Conservation (phyloP, 2,329 filamentous ascomycete species). For the Clonostachys solani region DNA sequence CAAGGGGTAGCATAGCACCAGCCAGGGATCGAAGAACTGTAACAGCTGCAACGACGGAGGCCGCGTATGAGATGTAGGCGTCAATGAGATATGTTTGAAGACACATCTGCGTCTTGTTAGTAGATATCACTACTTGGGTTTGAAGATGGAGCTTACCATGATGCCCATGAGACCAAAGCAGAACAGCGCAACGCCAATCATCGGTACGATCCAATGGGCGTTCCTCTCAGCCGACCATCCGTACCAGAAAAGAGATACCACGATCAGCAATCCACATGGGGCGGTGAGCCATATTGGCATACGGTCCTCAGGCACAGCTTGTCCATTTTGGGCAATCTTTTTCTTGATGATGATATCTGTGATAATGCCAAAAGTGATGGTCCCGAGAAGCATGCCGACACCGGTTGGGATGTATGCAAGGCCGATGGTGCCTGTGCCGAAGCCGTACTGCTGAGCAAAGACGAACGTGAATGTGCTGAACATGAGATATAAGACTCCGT, state of each 20-base stretch:
- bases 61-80: slow-evolving; percentile 25
- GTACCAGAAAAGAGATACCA: slow-evolving; percentile 6
- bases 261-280: slow-evolving; percentile 1
- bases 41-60: slow-evolving; percentile 47
- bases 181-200: slow-evolving; percentile 34
- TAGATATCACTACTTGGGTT: neutral
- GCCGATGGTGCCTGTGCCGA: slow-evolving; percentile 14
- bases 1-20: slow-evolving; percentile 9
- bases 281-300: neutral
- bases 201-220: slow-evolving; percentile 44
- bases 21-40: slow-evolving; percentile 43
- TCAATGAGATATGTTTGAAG: slow-evolving; percentile 56
- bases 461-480: slow-evolving; percentile 51
- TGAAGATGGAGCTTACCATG: slow-evolving; percentile 6
- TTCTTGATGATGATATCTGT: slow-evolving; percentile 1
- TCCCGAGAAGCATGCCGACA: slow-evolving; percentile 5
- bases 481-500: slow-evolving; percentile 49
- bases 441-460: slow-evolving; percentile 35
- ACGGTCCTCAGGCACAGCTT: neutral
- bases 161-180: slow-evolving; percentile 26
- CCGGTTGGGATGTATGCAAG: slow-evolving; percentile 13
- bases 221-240: slow-evolving; percentile 26
- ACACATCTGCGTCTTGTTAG: slow-evolving; percentile 26
- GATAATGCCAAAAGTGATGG: slow-evolving; percentile 2
- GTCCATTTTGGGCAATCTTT: slow-evolving; percentile 1